Base-by-base conservation (phyloP, 805 yeast species). In the Suhomyces prunicola region DNA sequence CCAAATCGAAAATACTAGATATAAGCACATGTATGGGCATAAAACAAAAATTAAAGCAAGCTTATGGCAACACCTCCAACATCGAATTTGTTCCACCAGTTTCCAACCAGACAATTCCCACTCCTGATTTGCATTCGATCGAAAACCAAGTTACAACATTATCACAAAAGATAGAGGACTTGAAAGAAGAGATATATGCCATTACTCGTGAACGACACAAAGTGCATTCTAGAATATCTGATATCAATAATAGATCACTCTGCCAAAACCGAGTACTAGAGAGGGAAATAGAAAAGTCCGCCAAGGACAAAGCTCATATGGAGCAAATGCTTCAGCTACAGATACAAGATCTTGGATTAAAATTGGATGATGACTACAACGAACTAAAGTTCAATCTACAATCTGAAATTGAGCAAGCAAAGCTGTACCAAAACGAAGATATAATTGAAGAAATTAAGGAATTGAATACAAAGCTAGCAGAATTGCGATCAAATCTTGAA, bases 351-450 rank as follows among this genome's bases (percentile, higher is more conserved):
- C 60, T 62, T 42, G 58, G 65, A 24, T 64, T 67, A 19, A 57
- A 60, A 33, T 60, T 65, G 15, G 60, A 57, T 36, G 64, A 60
- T 48, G 69, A 68, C 41, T 72, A 54, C 53, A 64, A 68, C 31
- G 71, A 69, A 39, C 54, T 71, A 39, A 62, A 65, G 31, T 70
- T 67, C 54, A 73, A 75, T 47, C 55, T 74, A 36, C 63, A 67
- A n/a, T 56, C 67, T 23, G 74, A 72, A 50, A 55, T 77, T 4
- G 58, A 64, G 15, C 52, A 57, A 3, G 72, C 74, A 0, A 55
- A 60, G 29, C 48, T 49, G 19, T 66, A 56, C 46, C 56, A 61
- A 13, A 71, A 69, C 54, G 64, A 63, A 6, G 59, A 58, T 4
- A 19, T 60, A 5, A 15, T 55, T 10, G 42, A 54, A 7, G 64